A percentile compares a stretch with the other conserved stretches of the same genome.
Conservation (phyloP, 164 flowering plant species). For the Nymphaea colorata region DNA sequence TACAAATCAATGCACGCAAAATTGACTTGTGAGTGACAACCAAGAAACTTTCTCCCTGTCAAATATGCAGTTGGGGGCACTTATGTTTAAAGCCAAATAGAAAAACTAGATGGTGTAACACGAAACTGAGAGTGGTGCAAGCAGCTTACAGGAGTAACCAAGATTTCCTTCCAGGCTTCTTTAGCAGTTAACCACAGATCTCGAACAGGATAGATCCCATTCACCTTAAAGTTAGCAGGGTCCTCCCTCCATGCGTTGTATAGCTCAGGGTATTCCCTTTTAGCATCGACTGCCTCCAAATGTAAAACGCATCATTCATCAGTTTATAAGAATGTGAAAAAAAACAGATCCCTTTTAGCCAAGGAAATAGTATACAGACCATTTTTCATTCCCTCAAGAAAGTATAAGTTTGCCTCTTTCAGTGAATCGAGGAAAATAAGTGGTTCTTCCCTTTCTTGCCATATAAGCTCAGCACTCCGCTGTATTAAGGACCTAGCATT, state of each 20-base stretch:
- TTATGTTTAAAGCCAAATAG: not conserved
- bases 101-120: not conserved
- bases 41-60: constrained; percentile 54
- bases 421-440: constrained; percentile 62
- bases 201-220: constrained; percentile 49
- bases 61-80: not conserved
- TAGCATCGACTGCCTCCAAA: constrained; percentile 84
- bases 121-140: not conserved
- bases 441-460: constrained; percentile 58
- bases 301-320: constrained; percentile 13
- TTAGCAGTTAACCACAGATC: constrained; percentile 45
- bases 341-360: not conserved
- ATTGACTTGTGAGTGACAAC: constrained; percentile 72
- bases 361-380: constrained; percentile 25
- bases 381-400: constrained; percentile 74
- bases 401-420: constrained; percentile 62
- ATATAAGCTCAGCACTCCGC: constrained; percentile 59
- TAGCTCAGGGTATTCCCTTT: constrained; percentile 43
- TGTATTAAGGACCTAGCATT: constrained; percentile 18
- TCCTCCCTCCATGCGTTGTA: constrained; percentile 65
- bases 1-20: constrained; percentile 58
- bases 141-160: constrained; percentile 39
- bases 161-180: constrained; percentile 56
- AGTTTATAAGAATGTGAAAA: not conserved
- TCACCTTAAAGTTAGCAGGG: constrained; percentile 46